Conservation (phyloP, 2,329 filamentous ascomycete species). For the Zymoseptoria brevis region DNA sequence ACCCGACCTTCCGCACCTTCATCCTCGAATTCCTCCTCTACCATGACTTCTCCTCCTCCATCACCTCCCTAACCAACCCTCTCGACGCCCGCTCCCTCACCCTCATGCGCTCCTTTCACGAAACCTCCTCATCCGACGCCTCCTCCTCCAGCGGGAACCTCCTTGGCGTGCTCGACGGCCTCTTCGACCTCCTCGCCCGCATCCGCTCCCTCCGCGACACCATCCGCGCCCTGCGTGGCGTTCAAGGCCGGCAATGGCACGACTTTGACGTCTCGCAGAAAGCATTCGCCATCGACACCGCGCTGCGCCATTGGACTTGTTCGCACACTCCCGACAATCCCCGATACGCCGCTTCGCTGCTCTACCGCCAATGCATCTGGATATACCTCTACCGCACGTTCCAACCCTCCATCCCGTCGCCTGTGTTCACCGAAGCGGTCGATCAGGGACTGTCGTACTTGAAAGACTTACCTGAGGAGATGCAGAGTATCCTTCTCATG, state of each 20-base stretch:
- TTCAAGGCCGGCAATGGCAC: slow-evolving; percentile 53
- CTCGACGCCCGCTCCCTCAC: slow-evolving; percentile 38
- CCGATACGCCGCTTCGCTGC: slow-evolving; percentile 49
- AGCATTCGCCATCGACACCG: slow-evolving; percentile 67
- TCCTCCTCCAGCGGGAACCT: slow-evolving; percentile 53
- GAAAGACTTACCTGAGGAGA: slow-evolving; percentile 38
- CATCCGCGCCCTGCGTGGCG: slow-evolving; percentile 59
- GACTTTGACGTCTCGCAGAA: slow-evolving; percentile 65
- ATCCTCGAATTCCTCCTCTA: slow-evolving; percentile 76
- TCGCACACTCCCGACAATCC: slow-evolving; percentile 44
- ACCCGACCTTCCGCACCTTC: slow-evolving; percentile 62
- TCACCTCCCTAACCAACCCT: slow-evolving; percentile 45
- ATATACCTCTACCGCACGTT: slow-evolving; percentile 57
- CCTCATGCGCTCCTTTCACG: slow-evolving; percentile 47
- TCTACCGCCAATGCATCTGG: slow-evolving; percentile 57
- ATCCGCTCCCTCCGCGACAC: slow-evolving; percentile 70
- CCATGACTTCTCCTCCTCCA: slow-evolving; percentile 55
- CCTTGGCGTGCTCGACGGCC: slow-evolving; percentile 71
- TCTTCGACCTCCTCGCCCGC: slow-evolving; percentile 70
- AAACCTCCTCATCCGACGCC: slow-evolving; percentile 47
- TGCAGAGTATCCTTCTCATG: slow-evolving; percentile 53
- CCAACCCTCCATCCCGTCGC: slow-evolving; percentile 44
- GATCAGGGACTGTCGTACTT: slow-evolving; percentile 52
- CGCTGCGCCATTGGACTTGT: slow-evolving; percentile 67
- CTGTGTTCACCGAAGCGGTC: slow-evolving; percentile 50